phyloP scores from a whole-genome alignment of 2,329 filamentous ascomycete genomes.

The Epichloe brachyelytri region DNA sequence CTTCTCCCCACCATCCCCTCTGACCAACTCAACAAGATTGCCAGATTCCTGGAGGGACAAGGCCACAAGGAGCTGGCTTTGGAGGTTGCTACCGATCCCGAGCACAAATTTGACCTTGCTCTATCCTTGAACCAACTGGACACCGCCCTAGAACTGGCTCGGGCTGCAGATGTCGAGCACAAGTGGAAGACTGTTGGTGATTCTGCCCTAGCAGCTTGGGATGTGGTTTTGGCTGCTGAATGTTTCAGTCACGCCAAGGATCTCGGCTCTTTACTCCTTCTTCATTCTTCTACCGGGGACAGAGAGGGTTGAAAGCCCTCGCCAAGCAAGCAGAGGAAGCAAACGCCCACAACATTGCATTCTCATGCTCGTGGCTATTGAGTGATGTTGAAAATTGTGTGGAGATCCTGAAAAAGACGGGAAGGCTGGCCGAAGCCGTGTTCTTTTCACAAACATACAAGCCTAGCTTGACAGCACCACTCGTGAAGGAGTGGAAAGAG shows the following conservation, averaged over 20 bases:
- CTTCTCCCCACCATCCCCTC: constrained; percentile 71
- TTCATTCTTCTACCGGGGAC: constrained; percentile 79
- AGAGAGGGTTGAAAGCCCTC: constrained; percentile 55
- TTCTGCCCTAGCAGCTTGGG: constrained; percentile 74
- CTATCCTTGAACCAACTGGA: constrained; percentile 71
- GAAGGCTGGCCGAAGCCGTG: constrained; percentile 71
- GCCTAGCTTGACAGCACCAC: constrained; percentile 56
- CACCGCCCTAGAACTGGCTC: constrained; percentile 73
- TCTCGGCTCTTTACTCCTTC: constrained; percentile 72
- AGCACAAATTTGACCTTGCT: constrained; percentile 93
- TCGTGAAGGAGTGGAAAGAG: constrained; percentile 72
- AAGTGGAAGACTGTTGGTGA: constrained; percentile 98
- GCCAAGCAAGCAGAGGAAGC: constrained; percentile 62
- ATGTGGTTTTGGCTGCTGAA: constrained; percentile 77
- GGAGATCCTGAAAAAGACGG: constrained; percentile 65
- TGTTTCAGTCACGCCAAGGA: constrained; percentile 90
- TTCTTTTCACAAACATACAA: constrained; percentile 94
- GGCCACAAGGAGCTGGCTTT: constrained; percentile 93
- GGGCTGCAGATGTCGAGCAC: constrained; percentile 76
- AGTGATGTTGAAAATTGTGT: constrained; percentile 74
- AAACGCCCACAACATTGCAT: constrained; percentile 83
- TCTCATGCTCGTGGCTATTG: constrained; percentile 78
- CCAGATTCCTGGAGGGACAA: constrained; percentile 91
- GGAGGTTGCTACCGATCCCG: constrained; percentile 84
- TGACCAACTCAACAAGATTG: constrained; percentile 97